A percentile compares a stretch with the other conserved stretches of the same genome.
Conservation (phyloP, 2,329 filamentous ascomycete species). For the Arthroderma sp. region DNA sequence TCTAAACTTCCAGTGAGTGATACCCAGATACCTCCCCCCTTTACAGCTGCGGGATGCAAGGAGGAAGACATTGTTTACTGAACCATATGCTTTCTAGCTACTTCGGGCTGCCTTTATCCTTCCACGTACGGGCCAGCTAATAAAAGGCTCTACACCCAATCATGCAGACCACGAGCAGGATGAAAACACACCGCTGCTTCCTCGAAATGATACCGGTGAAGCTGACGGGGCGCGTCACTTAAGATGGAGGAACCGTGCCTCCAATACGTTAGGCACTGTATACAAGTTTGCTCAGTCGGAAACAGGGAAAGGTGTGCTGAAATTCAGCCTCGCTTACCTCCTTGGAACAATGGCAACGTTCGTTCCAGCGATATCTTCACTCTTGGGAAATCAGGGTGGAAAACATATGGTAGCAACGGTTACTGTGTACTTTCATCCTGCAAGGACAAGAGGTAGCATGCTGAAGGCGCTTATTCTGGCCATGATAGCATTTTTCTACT, state of each 20-base stretch:
- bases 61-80: too few species aligned
- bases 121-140: constrained; percentile 71
- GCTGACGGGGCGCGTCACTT: constrained; percentile 9
- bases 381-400: constrained; percentile 72
- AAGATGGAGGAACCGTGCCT: constrained; percentile 18
- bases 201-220: constrained; percentile 10
- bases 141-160: constrained; percentile 68
- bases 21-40: too few species aligned
- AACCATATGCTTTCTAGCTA: constrained; percentile 35
- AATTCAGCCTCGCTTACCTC: constrained; percentile 82
- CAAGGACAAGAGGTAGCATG: constrained; percentile 77
- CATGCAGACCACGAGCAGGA: constrained; percentile 36
- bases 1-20: too few species aligned
- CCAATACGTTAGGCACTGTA: constrained; percentile 26
- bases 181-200: constrained; percentile 24
- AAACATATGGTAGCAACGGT: constrained; percentile 91
- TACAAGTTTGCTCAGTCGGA: constrained; percentile 55
- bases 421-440: constrained; percentile 89
- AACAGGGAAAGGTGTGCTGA: constrained; percentile 66
- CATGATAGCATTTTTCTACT: constrained; percentile 64
- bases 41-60: too few species aligned
- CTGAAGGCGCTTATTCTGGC: constrained; percentile 69
- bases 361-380: constrained; percentile 54
- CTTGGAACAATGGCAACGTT: constrained; percentile 80
- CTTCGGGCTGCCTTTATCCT: constrained; percentile 79